phyloP scores from a whole-genome alignment of 202 grass and related monocot species.

The Carex sylvatica region DNA sequence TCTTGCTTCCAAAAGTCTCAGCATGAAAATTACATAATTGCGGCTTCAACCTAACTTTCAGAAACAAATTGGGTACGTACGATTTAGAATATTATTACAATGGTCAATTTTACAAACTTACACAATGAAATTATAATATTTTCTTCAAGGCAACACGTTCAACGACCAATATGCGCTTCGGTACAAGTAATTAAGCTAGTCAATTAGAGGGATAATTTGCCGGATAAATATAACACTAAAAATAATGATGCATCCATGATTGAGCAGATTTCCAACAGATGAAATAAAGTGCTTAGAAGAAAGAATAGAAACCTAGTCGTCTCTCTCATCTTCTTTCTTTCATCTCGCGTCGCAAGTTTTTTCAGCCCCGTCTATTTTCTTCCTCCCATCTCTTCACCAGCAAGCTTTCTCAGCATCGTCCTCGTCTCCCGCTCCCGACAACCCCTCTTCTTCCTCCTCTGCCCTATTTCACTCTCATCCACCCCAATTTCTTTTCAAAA shows the following conservation, averaged over 20 bases:
- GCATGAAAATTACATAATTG: conserved; percentile 24
- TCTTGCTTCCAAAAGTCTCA: conserved; percentile 38
- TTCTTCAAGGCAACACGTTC: background rate
- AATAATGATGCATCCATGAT: background rate
- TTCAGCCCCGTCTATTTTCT: too few species aligned
- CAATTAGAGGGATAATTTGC: background rate
- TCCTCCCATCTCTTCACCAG: too few species aligned
- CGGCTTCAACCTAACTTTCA: conserved; percentile 31
- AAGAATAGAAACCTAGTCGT: too few species aligned
- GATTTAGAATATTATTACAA: background rate
- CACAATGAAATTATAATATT: conserved; percentile 28
- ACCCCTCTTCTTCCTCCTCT: too few species aligned
- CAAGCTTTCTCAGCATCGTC: too few species aligned
- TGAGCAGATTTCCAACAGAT: too few species aligned
- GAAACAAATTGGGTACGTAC: conserved; percentile 25
- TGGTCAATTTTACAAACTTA: conserved; percentile 25
- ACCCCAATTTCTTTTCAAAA: too few species aligned
- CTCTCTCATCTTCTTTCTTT: too few species aligned
- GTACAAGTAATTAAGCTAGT: background rate
- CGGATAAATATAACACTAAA: background rate
- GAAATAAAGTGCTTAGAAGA: too few species aligned
- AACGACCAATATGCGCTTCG: background rate
- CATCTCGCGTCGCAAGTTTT: too few species aligned
- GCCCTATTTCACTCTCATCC: too few species aligned
- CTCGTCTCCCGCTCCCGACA: too few species aligned